Evolutionary conservation across 805 yeast genomes (phyloP).

Genomic region (Yarrowia sp.): DNA sequence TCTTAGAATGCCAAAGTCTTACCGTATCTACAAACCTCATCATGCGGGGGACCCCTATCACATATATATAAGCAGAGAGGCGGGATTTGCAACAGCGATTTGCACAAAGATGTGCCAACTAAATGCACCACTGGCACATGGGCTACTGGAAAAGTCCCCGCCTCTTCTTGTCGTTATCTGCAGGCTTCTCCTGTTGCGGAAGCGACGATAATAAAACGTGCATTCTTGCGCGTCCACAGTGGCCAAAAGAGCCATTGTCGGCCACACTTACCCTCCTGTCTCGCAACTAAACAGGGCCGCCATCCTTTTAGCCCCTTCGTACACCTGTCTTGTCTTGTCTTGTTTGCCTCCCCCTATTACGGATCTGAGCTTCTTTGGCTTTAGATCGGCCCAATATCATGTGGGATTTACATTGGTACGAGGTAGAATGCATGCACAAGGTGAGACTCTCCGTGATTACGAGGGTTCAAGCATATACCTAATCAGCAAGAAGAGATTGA

Average conservation of each 20-base stretch:
- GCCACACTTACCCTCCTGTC: constrained; percentile 5
- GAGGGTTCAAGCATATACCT: constrained; percentile 33
- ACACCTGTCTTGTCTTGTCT: constrained; percentile 23
- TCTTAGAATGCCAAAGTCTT: constrained; percentile 2
- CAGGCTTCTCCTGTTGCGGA: not conserved
- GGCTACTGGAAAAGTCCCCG: not conserved
- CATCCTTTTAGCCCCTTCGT: constrained; percentile 20
- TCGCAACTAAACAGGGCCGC: not conserved
- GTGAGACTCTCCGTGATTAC: constrained; percentile 18
- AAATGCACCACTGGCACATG: constrained; percentile 19
- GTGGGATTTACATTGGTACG: constrained; percentile 38
- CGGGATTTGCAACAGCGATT: constrained; percentile 18
- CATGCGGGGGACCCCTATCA: constrained; percentile 19
- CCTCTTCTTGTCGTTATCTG: not conserved
- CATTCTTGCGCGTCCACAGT: not conserved
- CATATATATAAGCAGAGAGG: not conserved
- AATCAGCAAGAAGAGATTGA: not conserved
- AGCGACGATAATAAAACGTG: constrained; percentile 1
- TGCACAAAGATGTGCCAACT: constrained; percentile 21
- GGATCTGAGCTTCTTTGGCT: constrained; percentile 5
- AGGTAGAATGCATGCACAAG: constrained; percentile 30
- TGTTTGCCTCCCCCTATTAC: constrained; percentile 33
- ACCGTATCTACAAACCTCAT: not conserved
- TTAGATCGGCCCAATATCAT: constrained; percentile 30
- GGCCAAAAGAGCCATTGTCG: not conserved